Evolutionary conservation across 2,329 filamentous ascomycete species (phyloP).

Genomic region (Stemphylium vesicarium): DNA sequence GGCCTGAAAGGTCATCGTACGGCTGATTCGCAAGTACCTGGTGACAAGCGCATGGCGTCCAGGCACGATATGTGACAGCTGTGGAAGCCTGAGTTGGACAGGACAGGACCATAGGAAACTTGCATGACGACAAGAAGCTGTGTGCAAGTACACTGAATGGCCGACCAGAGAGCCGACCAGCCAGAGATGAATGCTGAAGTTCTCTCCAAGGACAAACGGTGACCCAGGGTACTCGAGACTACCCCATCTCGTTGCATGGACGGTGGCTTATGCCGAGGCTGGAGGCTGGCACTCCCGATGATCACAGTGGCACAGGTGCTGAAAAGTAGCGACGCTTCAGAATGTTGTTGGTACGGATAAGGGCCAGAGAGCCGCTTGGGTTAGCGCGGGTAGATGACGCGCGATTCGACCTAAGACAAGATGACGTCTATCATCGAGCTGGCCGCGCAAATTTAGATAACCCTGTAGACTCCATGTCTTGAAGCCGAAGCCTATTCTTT

Average conservation of each 20-base stretch:
- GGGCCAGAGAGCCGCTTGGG: constrained; percentile 3
- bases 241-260: background rate
- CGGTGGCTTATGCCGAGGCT: background rate
- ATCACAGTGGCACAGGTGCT: too few relatives aligned
- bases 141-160: too few relatives aligned
- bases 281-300: background rate
- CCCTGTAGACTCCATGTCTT: background rate
- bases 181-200: too few relatives aligned
- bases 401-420: constrained; percentile 5
- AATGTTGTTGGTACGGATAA: background rate
- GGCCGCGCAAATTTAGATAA: background rate
- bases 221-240: background rate
- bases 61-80: background rate
- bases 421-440: constrained; percentile 21
- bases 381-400: constrained; percentile 23
- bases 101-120: too few relatives aligned
- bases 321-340: background rate
- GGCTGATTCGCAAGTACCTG: background rate
- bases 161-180: too few relatives aligned
- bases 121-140: too few relatives aligned
- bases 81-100: too few relatives aligned
- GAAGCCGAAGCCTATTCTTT: background rate
- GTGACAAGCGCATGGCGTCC: background rate
- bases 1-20: constrained; percentile 5
- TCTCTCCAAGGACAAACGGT: too few relatives aligned